Evolutionary conservation across 225 moss, liverwort and hornwort genomes (phyloP).

Genomic region (Climacium dendroides): DNA sequence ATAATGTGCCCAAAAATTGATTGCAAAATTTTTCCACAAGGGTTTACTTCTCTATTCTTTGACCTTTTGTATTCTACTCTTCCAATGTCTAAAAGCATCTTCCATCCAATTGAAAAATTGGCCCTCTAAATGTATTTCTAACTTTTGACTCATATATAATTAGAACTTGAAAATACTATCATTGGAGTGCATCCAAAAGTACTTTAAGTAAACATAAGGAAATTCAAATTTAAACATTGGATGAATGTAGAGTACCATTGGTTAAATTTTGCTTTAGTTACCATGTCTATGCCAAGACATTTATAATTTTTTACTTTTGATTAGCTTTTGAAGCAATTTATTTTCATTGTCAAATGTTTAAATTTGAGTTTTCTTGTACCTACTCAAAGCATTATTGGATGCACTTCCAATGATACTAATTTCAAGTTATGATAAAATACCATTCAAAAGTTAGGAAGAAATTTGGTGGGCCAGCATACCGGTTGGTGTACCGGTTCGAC

Average conservation of each 20-base stretch:
- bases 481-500: neutral
- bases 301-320: rapidly evolving
- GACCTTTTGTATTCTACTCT: neutral
- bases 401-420: neutral
- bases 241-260: too few species aligned
- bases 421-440: neutral
- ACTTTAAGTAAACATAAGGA: neutral
- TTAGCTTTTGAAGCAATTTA: rapidly evolving
- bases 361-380: neutral
- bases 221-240: neutral
- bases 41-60: neutral
- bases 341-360: too few species aligned
- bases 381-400: neutral
- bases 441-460: neutral
- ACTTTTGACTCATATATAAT: neutral
- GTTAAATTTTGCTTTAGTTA: neutral
- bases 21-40: rapidly evolving
- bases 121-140: neutral
- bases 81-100: neutral
- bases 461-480: neutral
- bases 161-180: neutral
- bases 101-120: neutral
- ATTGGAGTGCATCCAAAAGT: neutral
- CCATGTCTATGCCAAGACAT: rapidly evolving
- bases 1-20: neutral